Percentiles rank a stretch among this genome's conserved stretches.
Evolutionary conservation across 768 basidiomycete species (phyloP).

Genomic region (Hygrocybe punicea): DNA sequence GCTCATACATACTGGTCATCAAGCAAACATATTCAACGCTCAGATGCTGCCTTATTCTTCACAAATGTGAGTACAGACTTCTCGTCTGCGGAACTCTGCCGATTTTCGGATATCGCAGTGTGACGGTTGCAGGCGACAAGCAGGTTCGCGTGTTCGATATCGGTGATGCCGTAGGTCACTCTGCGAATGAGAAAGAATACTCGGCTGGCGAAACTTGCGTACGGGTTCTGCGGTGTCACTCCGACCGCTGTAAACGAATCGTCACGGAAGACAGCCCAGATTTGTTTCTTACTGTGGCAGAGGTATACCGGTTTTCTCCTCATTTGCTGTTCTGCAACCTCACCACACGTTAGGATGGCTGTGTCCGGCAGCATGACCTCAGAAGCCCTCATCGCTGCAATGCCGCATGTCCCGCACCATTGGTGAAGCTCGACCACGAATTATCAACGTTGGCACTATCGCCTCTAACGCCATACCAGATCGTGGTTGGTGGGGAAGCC

Average conservation of each 20-base stretch:
- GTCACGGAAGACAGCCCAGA: constrained; percentile 77
- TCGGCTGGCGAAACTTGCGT: constrained; percentile 46
- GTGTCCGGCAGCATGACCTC: constrained; percentile 85
- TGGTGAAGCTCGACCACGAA: constrained; percentile 61
- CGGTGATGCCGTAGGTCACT: constrained; percentile 39
- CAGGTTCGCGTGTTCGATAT: constrained; percentile 80
- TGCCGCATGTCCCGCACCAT: constrained; percentile 62
- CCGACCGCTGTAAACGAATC: constrained; percentile 69
- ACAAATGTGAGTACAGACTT: constrained; percentile 55
- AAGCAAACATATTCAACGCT: constrained; percentile 79
- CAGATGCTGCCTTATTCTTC: constrained; percentile 76
- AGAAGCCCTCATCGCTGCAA: constrained; percentile 66
- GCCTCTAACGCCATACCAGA: constrained; percentile 74
- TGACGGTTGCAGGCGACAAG: constrained; percentile 69
- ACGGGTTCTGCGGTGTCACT: constrained; percentile 67
- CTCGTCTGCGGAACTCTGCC: neutral
- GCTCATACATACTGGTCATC: constrained; percentile 77
- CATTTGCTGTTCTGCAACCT: neutral
- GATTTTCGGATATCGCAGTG: constrained; percentile 36
- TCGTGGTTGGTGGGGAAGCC: constrained; percentile 81
- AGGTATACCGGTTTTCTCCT: constrained; percentile 43
- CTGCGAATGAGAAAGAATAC: constrained; percentile 46
- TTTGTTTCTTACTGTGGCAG: constrained; percentile 73
- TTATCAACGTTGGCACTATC: constrained; percentile 75
- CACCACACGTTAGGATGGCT: constrained; percentile 58